Percentiles rank a stretch among this genome's conserved stretches.
These are phyloP conservation scores for Amylostereum chailletii DNA, from an alignment of 1,284 basidiomycete genomes.

Conservation along the genomic window DNA sequence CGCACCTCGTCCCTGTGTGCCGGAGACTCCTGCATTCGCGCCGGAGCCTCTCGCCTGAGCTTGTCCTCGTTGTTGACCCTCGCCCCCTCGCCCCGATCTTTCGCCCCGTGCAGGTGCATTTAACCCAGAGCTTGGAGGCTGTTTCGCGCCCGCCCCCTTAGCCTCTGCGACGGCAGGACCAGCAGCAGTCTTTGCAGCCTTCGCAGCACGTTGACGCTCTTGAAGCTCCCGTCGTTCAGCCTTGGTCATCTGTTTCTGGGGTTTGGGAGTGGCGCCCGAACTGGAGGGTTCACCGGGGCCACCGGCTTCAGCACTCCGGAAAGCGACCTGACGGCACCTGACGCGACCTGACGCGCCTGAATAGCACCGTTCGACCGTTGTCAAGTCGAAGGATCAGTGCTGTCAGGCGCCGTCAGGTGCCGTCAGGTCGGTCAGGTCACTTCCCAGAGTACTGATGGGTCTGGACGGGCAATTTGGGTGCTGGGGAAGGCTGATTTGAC, in stretches of 20 bases:
- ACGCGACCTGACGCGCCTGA: no score
- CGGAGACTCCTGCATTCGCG: not conserved
- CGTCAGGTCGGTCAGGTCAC: no score
- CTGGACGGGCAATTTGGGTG: no score
- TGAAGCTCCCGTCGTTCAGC: constrained; percentile 74
- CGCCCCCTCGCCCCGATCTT: not conserved
- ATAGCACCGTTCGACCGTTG: no score
- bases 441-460: no score
- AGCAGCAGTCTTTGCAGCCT: constrained; percentile 28
- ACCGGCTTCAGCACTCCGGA: no score
- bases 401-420: no score
- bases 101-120: not conserved
- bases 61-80: not conserved
- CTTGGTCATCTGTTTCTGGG: constrained; percentile 68
- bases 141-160: constrained; percentile 2
- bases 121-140: not conserved
- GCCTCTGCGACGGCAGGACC: constrained; percentile 16
- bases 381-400: no score
- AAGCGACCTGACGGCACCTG: no score
- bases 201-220: constrained; percentile 73
- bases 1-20: constrained; percentile 1
- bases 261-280: constrained; percentile 16
- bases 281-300: no score
- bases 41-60: not conserved
- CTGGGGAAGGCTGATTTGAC: no score